Evolutionary conservation across 2,329 filamentous ascomycete species (phyloP), one percentile per base, ranked within the genome.

Genomic region (Colletotrichum tropicale): DNA sequence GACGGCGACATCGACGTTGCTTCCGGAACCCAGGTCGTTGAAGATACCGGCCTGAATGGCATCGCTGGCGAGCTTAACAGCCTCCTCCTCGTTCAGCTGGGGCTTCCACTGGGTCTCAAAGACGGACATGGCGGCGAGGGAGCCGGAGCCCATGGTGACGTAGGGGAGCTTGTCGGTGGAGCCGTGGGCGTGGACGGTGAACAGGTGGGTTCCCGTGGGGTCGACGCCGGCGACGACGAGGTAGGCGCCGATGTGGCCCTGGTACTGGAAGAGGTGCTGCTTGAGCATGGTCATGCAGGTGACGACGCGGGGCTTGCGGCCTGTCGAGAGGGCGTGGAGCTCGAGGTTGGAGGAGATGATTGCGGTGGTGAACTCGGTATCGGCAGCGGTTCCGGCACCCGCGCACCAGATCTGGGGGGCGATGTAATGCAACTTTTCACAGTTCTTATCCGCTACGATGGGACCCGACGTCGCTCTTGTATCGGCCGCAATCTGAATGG

Each of bases 401-500:
- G 97, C 97, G 87, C 97, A 99, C 97, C 97, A 99, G 87, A 99
- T 99, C 87, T 98, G 96, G 76, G 97, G 96, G 58, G 97, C 91
- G 86, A 99, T 99, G 90, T 98, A 99, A 89, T 99, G 97, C 79
- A 99, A 93, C 90, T 99, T 99, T 89, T 99, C 96, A 90, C 97
- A 98, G 91, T 99, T 99, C 95, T 99, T 99, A 92, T 99, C 97
- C 87, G 98, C 98, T 81, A 99, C 97, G 87, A 99, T 99, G 80
- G 97, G 96, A 43, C 97, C 97, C 79, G 95, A 98, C 62, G 97
- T 99, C 78, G 97, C 97, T 91, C 97, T 93, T 79, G 97, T 99
- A 88, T 99, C 97, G 88, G 97, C 97, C 78, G 97, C 97, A 86
- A 99, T 98, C 94, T 96, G 38, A n/a, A 24, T 48, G 60, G 71